Evolutionary conservation across 2,329 filamentous ascomycete genomes (phyloP).

Genomic region (Exophiala dermatitidis): DNA sequence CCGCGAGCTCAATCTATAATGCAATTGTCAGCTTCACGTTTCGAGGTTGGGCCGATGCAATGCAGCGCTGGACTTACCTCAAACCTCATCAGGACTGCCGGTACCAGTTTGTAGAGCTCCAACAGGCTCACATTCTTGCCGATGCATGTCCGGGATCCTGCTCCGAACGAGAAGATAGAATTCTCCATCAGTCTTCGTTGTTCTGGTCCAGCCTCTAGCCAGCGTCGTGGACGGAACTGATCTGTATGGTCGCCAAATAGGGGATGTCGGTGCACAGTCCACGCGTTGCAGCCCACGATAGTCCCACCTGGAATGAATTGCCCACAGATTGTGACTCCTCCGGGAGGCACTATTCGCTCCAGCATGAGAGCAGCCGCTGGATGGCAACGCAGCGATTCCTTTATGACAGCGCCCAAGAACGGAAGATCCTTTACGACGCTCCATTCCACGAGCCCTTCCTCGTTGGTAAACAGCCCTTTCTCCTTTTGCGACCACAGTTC

Average conservation of each 20-base stretch:
- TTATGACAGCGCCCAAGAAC: constrained; percentile 30
- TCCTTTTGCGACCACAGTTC: constrained; percentile 22
- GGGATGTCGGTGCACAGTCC: constrained; percentile 37
- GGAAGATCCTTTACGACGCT: constrained; percentile 27
- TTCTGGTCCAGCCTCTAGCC: constrained; percentile 46
- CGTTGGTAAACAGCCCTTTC: background rate
- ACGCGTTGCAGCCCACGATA: constrained; percentile 63
- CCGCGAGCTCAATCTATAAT: too few species aligned
- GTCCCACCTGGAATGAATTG: constrained; percentile 60
- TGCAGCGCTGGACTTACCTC: too few species aligned
- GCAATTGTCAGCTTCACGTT: too few species aligned
- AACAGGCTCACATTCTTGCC: constrained; percentile 25
- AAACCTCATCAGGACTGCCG: background rate
- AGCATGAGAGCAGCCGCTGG: constrained; percentile 64
- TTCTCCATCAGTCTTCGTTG: constrained; percentile 45
- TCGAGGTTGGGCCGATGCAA: too few species aligned
- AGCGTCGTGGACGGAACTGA: constrained; percentile 55
- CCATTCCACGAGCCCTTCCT: constrained; percentile 17
- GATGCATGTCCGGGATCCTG: constrained; percentile 41
- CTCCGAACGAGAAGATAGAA: constrained; percentile 39
- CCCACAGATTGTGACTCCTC: constrained; percentile 59
- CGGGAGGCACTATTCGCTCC: constrained; percentile 61
- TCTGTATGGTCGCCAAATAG: constrained; percentile 37
- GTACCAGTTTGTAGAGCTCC: constrained; percentile 28
- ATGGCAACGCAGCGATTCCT: constrained; percentile 38